Conservation (phyloP, 352 stramenopile genomes). For the Phytophthora pini region DNA sequence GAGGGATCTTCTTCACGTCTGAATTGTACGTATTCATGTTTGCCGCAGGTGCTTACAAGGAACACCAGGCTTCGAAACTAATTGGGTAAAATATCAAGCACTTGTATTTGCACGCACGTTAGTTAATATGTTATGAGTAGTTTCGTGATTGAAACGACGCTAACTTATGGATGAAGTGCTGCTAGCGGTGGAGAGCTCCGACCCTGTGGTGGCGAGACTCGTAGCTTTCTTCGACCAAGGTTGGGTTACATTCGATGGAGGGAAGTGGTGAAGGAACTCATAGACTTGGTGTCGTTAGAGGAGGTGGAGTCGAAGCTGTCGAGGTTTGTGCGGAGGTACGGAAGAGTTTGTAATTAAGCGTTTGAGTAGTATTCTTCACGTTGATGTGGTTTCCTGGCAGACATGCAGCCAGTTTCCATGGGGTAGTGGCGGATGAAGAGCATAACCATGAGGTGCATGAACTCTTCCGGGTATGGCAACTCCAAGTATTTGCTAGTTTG, state of each 20-base stretch:
- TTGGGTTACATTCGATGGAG: conserved; percentile 4
- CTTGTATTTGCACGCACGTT: conserved; percentile 24
- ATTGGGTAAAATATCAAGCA: conserved; percentile 52
- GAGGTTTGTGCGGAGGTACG: conserved; percentile 30
- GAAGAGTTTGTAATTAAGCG: not conserved
- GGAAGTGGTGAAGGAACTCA: not conserved
- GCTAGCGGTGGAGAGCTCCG: conserved; percentile 48
- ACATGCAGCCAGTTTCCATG: conserved; percentile 46
- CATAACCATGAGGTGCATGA: conserved; percentile 46
- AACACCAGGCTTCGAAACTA: conserved; percentile 28
- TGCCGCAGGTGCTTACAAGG: conserved; percentile 16
- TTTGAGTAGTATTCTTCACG: conserved; percentile 3
- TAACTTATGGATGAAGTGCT: conserved; percentile 51
- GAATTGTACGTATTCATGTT: conserved; percentile 34
- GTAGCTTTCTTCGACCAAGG: conserved; percentile 46
- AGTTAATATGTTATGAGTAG: not conserved
- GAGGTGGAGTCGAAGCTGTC: conserved; percentile 29
- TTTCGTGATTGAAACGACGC: conserved; percentile 24
- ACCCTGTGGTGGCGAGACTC: conserved; percentile 48
- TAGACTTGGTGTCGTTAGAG: conserved; percentile 12
- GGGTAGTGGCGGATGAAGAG: conserved; percentile 43
- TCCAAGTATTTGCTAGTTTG: not conserved
- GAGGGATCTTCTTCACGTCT: conserved; percentile 1
- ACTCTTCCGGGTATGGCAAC: conserved; percentile 45
- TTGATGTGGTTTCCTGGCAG: conserved; percentile 17